Conservation (phyloP, 1,284 basidiomycete genomes). For the Ceratobasidium sp. region DNA sequence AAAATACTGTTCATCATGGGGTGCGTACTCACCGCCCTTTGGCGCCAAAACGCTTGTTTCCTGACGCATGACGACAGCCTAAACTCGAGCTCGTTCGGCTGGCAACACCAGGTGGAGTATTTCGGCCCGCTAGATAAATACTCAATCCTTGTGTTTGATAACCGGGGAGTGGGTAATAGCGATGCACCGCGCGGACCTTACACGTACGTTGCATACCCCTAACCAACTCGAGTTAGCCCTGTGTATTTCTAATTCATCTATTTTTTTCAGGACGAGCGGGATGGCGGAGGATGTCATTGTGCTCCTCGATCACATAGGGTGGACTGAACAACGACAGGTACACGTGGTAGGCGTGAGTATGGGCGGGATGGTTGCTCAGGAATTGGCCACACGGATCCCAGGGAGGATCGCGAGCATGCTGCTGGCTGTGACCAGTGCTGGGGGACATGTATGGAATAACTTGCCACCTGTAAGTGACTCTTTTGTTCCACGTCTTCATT, state of each 20-base stretch:
- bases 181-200: constrained; percentile 77
- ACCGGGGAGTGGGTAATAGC: constrained; percentile 86
- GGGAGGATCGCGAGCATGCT: constrained; percentile 72
- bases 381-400: constrained; percentile 73
- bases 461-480: constrained; percentile 64
- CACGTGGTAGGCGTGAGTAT: constrained; percentile 84
- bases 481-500: not conserved
- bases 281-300: constrained; percentile 83
- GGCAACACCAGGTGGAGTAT: constrained; percentile 58
- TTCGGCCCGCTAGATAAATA: constrained; percentile 63
- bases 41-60: constrained; percentile 1
- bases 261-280: constrained; percentile 65
- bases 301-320: constrained; percentile 76
- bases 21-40: constrained; percentile 50
- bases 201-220: constrained; percentile 53
- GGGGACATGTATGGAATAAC: constrained; percentile 65
- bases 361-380: constrained; percentile 86
- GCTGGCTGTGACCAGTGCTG: constrained; percentile 76
- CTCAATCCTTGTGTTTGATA: constrained; percentile 83
- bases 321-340: constrained; percentile 69
- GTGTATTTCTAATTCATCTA: constrained; percentile 10
- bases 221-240: not conserved
- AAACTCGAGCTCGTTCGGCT: constrained; percentile 70
- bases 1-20: constrained; percentile 81
- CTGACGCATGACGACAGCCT: constrained; percentile 54